Evolutionary conservation across 805 yeast genomes (phyloP).

Genomic region (Tetrapisispora namnaoensis): DNA sequence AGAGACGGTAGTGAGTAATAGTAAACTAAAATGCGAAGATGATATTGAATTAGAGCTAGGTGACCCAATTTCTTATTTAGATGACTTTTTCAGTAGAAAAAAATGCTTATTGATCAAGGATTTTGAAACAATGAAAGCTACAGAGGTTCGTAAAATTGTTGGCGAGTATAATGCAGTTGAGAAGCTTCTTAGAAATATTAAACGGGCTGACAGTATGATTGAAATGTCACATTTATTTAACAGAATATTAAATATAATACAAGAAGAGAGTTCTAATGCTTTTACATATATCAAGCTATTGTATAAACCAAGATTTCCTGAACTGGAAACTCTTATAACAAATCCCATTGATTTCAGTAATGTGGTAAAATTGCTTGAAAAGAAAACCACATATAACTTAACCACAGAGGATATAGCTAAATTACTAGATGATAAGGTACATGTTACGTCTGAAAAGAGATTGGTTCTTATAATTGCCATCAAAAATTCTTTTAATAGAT

Average conservation of each 20-base stretch:
- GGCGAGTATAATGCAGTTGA: not conserved
- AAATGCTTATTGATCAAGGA: not conserved
- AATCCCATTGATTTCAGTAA: constrained; percentile 54
- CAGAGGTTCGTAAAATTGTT: not conserved
- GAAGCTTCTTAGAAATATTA: not conserved
- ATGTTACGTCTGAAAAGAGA: constrained; percentile 53
- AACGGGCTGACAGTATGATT: not conserved
- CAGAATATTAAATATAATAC: constrained; percentile 43
- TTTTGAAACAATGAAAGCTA: not conserved
- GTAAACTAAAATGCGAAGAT: not conserved
- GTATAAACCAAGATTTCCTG: constrained; percentile 60
- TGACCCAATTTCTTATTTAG: not conserved
- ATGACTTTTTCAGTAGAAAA: not conserved
- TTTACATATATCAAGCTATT: constrained; percentile 41
- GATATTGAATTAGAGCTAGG: not conserved
- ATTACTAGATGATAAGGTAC: constrained; percentile 26
- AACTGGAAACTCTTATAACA: constrained; percentile 52
- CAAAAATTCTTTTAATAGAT: constrained; percentile 34
- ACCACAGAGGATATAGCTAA: constrained; percentile 10
- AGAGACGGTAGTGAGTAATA: constrained; percentile 3
- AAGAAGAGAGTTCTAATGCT: constrained; percentile 42
- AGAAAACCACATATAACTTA: constrained; percentile 30
- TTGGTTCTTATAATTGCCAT: constrained; percentile 70
- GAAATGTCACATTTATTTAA: constrained; percentile 42
- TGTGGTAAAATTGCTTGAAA: constrained; percentile 40